phyloP scores from a whole-genome alignment of 169 alveolate species.

The Sarcocystis neurona region DNA sequence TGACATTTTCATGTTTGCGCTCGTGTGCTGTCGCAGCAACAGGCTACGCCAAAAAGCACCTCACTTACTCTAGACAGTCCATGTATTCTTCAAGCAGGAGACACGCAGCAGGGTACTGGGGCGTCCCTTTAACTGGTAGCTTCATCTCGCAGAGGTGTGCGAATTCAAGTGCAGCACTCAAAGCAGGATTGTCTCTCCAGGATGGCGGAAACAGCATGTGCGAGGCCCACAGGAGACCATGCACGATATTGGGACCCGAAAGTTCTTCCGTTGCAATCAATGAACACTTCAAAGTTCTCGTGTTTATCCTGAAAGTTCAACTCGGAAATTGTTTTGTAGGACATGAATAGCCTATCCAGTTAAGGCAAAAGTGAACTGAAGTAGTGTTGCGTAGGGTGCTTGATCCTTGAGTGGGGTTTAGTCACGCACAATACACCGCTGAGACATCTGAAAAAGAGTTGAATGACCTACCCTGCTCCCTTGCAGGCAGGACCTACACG shows the following conservation, averaged over 20 bases:
- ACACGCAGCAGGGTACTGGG: constrained; percentile 15
- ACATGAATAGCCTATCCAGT: too few relatives aligned
- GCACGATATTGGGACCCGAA: constrained; percentile 60
- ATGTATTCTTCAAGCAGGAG: neutral
- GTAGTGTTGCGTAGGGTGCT: too few relatives aligned
- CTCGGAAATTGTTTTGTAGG: too few relatives aligned
- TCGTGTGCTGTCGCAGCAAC: too few relatives aligned
- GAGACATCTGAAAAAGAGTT: too few relatives aligned
- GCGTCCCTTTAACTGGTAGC: neutral
- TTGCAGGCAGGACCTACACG: constrained; percentile 51
- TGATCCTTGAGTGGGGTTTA: too few relatives aligned
- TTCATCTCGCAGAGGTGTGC: constrained; percentile 20
- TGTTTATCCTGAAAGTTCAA: constrained; percentile 44
- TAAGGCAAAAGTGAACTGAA: too few relatives aligned
- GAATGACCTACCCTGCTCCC: constrained; percentile 21
- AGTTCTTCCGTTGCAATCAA: constrained; percentile 66
- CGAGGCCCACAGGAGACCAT: constrained; percentile 38
- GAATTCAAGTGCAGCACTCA: neutral
- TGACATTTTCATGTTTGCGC: too few relatives aligned
- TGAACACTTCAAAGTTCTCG: constrained; percentile 61
- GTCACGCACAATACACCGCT: too few relatives aligned
- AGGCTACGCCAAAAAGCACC: too few relatives aligned
- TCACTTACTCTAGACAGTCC: constrained; percentile 33
- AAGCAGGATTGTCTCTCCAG: constrained; percentile 26
- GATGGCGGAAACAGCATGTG: constrained; percentile 28